Base-by-base conservation (phyloP, 176 grass and related monocot species). In the Puccinellia tenuiflora region DNA sequence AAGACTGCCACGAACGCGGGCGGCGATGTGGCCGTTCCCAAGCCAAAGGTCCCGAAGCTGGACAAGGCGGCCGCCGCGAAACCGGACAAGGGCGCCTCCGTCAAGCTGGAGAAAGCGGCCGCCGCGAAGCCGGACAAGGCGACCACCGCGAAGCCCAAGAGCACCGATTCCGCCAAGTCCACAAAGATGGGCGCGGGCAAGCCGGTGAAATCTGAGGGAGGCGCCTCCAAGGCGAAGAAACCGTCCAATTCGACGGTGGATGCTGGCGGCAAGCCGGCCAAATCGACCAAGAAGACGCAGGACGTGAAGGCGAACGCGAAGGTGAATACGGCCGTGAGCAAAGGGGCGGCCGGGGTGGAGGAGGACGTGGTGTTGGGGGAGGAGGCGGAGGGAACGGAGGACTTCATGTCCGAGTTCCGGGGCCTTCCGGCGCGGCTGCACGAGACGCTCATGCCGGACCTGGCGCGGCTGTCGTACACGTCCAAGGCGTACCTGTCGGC, bases 401-500 rank as follows among this genome's bases (percentile, higher is more conserved):
- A 94, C 77, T 62, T 96, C 59, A 84, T 96, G 9, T 90, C 93
- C 29, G 96, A 99, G 75, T 86, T 95, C 90, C 90, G 88, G 22
- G 90, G 48, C 4, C 90, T 95, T 7, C 93, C 93, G 0, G 25
- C 76, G 26, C 85, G 93, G 54, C 87, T 95, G 22, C 90, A 92
- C 46, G 84, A 92, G 77, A 86, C 87, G 76, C 77, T 92, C 9
- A 80, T 99, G 79, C 96, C 96, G 35, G 96, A 99, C 85, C 87
- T 99, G 76, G 88, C 92, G 43, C 89, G 91, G 15, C 89, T 99
- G 17, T 96, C 96, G 28, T 84, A 84, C 85, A 90, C 86, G 30
- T 96, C 96, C 20, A 96, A 93, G 70, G 84, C 90, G 13, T 99
- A 99, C 91, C 86, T 99, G 21, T 90, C 93, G 11, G 87, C 93